Evolutionary conservation across 2,329 filamentous ascomycete species (phyloP).

Genomic region (Pezicula carpinea): DNA sequence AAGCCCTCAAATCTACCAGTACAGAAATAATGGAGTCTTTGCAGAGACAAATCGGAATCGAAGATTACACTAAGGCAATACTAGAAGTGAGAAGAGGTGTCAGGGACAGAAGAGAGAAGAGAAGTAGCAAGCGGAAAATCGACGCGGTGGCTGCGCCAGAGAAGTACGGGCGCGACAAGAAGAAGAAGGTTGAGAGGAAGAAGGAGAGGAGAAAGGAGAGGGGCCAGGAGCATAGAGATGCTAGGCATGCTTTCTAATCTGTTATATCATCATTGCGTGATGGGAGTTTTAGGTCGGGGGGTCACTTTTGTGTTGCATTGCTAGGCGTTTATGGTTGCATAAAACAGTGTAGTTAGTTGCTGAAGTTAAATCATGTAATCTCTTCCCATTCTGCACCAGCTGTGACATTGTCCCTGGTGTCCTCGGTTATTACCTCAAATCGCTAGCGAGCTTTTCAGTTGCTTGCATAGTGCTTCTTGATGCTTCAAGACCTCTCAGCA

Average conservation of each 20-base stretch:
- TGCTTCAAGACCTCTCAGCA: too few species aligned
- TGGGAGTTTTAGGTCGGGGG: too few species aligned
- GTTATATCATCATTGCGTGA: too few species aligned
- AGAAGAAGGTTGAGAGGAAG: conserved; percentile 78
- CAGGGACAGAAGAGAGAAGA: conserved; percentile 64
- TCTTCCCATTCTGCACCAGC: too few species aligned
- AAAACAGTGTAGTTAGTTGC: too few species aligned
- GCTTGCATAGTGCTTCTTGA: too few species aligned
- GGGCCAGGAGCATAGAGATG: conserved; percentile 64
- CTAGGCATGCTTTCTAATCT: background rate
- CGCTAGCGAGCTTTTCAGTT: too few species aligned
- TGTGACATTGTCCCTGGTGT: too few species aligned
- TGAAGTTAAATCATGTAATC: too few species aligned
- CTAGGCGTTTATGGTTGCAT: too few species aligned
- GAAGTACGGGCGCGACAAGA: conserved; percentile 72
- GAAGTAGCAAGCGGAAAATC: conserved; percentile 82
- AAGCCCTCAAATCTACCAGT: conserved; percentile 65
- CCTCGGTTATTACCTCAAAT: too few species aligned
- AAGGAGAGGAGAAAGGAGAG: conserved; percentile 77
- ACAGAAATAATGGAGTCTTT: conserved; percentile 76
- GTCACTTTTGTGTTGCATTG: too few species aligned
- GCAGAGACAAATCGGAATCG: conserved; percentile 79
- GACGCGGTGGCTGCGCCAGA: conserved; percentile 82
- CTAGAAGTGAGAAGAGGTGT: conserved; percentile 68
- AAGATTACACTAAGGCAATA: conserved; percentile 71